Percentiles rank a stretch among this genome's conserved stretches.
phyloP scores from a whole-genome alignment of 2,329 filamentous ascomycete genomes.

The Aschersonia sp. region DNA sequence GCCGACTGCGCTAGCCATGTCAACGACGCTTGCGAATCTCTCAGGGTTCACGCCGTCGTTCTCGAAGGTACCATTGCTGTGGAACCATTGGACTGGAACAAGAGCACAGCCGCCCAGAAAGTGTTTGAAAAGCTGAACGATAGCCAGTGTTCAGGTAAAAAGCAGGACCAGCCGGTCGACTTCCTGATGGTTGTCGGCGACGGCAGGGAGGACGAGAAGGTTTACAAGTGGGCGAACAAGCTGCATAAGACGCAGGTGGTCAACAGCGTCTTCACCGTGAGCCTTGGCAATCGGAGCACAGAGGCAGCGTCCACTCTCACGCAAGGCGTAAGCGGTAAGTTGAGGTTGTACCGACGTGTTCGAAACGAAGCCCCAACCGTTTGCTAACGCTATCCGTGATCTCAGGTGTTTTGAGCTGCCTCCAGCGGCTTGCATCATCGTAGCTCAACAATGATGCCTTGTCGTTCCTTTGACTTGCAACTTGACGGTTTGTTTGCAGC shows the following conservation, averaged over 20 bases:
- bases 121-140: slow-evolving; percentile 49
- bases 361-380: neutral
- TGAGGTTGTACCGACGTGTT: neutral
- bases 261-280: slow-evolving; percentile 68
- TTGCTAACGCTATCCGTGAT: slow-evolving; percentile 1
- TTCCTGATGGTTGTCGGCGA: slow-evolving; percentile 86
- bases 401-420: slow-evolving; percentile 26
- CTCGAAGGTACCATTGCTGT: slow-evolving; percentile 70
- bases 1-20: slow-evolving; percentile 88
- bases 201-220: slow-evolving; percentile 82
- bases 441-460: slow-evolving; percentile 3
- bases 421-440: slow-evolving; percentile 24
- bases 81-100: slow-evolving; percentile 76
- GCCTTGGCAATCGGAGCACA: slow-evolving; percentile 74
- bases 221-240: slow-evolving; percentile 88
- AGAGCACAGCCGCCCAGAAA: slow-evolving; percentile 65
- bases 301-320: slow-evolving; percentile 75
- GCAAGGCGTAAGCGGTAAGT: slow-evolving; percentile 78
- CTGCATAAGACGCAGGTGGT: slow-evolving; percentile 45
- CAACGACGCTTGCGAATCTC: slow-evolving; percentile 79
- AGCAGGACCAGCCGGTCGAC: slow-evolving; percentile 41
- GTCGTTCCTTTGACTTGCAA: neutral
- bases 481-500: neutral
- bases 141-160: slow-evolving; percentile 12
- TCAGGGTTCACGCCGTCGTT: slow-evolving; percentile 72